Percentiles rank a stretch among this genome's conserved stretches.
Evolutionary conservation across 73 alveolate genomes (phyloP).

Genomic region (Symbiodinium pilosum): DNA sequence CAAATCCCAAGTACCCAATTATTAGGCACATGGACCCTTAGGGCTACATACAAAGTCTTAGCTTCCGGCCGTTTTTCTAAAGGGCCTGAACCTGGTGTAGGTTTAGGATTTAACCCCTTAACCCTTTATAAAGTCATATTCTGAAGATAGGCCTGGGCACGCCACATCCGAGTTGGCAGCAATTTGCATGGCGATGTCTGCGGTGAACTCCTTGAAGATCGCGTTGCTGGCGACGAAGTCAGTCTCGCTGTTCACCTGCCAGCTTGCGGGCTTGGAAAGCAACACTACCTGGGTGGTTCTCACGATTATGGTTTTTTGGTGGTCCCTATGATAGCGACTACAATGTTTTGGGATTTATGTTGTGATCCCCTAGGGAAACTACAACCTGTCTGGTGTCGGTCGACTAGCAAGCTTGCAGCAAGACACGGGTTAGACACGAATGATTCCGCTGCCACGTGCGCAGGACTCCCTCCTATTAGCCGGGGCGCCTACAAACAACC

Average conservation of each 20-base stretch:
- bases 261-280: conserved; percentile 45
- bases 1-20: too few relatives aligned
- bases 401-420: too few relatives aligned
- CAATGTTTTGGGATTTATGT: too few relatives aligned
- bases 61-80: neutral
- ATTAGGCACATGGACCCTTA: too few relatives aligned
- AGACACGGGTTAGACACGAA: too few relatives aligned
- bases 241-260: conserved; percentile 86
- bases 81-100: neutral
- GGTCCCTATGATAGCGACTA: neutral
- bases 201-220: conserved; percentile 59
- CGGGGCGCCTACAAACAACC: too few relatives aligned
- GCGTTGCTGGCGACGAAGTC: conserved; percentile 81
- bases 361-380: too few relatives aligned
- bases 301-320: neutral
- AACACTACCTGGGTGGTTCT: neutral
- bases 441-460: too few relatives aligned
- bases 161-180: conserved; percentile 60
- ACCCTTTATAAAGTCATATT: neutral
- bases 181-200: conserved; percentile 89
- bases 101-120: neutral
- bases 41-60: too few relatives aligned
- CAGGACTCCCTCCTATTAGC: too few relatives aligned
- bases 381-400: too few relatives aligned
- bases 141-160: neutral